Evolutionary conservation across 139 green algal species (phyloP), one percentile per base, ranked within the genome.

Genomic region (Coelastrella sp.): DNA sequence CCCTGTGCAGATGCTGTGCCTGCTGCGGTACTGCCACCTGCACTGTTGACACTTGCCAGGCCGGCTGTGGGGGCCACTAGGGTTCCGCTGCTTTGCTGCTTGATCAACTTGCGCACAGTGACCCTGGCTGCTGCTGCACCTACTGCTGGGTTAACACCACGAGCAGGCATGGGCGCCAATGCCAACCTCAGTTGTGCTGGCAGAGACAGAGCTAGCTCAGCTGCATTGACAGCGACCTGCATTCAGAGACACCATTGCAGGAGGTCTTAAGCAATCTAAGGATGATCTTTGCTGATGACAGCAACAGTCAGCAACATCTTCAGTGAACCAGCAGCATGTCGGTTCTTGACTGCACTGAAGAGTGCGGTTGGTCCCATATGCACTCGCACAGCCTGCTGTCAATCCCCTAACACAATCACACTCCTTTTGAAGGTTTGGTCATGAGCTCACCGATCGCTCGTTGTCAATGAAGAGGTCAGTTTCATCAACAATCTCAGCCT

Each of bases 381-480:
- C 59, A 30, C 21, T 67, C 23, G 23, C 13, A 13, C 3, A 67
- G 59, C 1, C 27, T 32, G 21, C 59, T 67, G 21, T n/a, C 2
- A 6, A 27, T 13, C 27, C 19, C 9, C 0, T 30, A 23, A 35
- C 6, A 73, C 63, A 43, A 37, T 43, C 63, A 27, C 30, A 23
- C n/a, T 2, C 59, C 59, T 13, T 67, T 13, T 21, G 35, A 3
- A 34, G 4, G 8, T 5, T 38, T 13, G 2, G 57, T n/a, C 6
- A 21, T 34, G n/a, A 37, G 35, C 23, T 81, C 6, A 89, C 84
- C 38, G 45, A 73, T 15, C 86, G 80, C 57, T 92, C 62, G 60
- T 96, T 97, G 81, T 97, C 94, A 37, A 97, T 85, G 40, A 89
- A 95, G 0, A 90, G 78, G 71, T 96, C 93, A 4, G 93, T 96